Percentiles rank a stretch among this genome's conserved stretches.
Conservation (phyloP, 108 stramenopile species). For the Poteriospumella lacustris region DNA sequence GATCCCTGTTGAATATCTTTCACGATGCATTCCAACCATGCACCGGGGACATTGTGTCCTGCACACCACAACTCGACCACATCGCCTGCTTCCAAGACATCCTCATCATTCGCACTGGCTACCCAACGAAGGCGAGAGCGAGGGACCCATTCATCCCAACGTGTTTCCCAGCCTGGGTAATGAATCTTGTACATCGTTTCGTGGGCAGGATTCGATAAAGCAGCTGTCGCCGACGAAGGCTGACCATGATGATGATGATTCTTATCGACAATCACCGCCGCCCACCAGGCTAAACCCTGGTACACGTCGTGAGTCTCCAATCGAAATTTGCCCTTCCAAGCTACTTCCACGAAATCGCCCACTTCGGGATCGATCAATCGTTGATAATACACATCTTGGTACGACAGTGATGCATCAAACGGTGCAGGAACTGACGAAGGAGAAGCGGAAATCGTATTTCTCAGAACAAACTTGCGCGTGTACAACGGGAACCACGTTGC, state of each 20-base stretch:
- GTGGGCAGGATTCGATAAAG: too few species aligned
- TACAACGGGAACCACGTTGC: not conserved
- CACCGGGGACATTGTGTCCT: constrained; percentile 48
- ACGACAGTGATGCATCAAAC: too few species aligned
- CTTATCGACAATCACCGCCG: constrained; percentile 47
- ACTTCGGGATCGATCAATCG: constrained; percentile 4
- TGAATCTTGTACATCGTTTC: constrained; percentile 38
- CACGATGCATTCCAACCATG: constrained; percentile 56
- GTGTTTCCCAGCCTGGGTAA: constrained; percentile 51
- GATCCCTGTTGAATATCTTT: too few species aligned
- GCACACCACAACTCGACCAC: constrained; percentile 52
- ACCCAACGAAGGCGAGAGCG: constrained; percentile 49
- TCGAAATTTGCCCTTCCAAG: constrained; percentile 52
- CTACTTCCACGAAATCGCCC: constrained; percentile 46
- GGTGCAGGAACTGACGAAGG: too few species aligned
- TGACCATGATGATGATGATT: not conserved
- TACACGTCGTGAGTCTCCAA: constrained; percentile 47
- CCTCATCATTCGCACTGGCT: not conserved
- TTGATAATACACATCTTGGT: too few species aligned
- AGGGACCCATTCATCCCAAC: constrained; percentile 55
- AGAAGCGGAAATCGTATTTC: too few species aligned
- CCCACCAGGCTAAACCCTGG: constrained; percentile 49
- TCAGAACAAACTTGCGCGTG: not conserved
- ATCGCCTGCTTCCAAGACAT: constrained; percentile 18
- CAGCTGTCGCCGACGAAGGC: not conserved